Evolutionary conservation across 1,139 yeast species (phyloP).

Genomic region (Taphrina communis): DNA sequence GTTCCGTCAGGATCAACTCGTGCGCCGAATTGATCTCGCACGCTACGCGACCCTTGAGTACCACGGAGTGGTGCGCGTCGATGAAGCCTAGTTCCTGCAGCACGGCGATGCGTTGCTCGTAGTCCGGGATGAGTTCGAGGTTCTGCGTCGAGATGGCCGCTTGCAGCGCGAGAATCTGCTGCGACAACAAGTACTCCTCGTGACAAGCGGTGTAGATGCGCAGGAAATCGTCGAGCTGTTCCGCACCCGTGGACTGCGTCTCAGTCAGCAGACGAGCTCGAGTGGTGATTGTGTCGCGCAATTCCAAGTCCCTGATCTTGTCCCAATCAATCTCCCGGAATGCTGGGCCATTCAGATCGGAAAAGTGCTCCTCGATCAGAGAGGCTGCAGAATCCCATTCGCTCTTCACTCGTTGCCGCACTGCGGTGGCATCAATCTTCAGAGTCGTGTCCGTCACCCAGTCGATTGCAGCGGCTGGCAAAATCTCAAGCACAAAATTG

Average conservation of each 20-base stretch:
- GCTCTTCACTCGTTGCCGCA: constrained; percentile 32
- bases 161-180: constrained; percentile 53
- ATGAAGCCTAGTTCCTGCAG: constrained; percentile 76
- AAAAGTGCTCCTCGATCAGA: constrained; percentile 55
- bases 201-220: constrained; percentile 28
- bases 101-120: constrained; percentile 83
- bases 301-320: constrained; percentile 30
- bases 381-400: constrained; percentile 46
- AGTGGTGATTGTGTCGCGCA: constrained; percentile 22
- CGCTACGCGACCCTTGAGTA: constrained; percentile 83
- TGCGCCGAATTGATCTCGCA: constrained; percentile 89
- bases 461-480: constrained; percentile 46
- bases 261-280: constrained; percentile 2
- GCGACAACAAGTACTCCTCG: constrained; percentile 34
- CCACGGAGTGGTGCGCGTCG: constrained; percentile 75
- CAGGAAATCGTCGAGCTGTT: constrained; percentile 18
- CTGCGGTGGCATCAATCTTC: constrained; percentile 35
- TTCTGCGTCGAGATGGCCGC: constrained; percentile 81
- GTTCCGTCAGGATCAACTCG: constrained; percentile 86
- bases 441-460: constrained; percentile 40
- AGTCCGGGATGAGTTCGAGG: constrained; percentile 87
- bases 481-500: constrained; percentile 22
- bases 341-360: constrained; percentile 8
- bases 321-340: constrained; percentile 34
- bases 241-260: constrained; percentile 10